These are phyloP conservation scores for Larix sibirica DNA, from an alignment of 83 land plant species.

Conservation along the genomic window DNA sequence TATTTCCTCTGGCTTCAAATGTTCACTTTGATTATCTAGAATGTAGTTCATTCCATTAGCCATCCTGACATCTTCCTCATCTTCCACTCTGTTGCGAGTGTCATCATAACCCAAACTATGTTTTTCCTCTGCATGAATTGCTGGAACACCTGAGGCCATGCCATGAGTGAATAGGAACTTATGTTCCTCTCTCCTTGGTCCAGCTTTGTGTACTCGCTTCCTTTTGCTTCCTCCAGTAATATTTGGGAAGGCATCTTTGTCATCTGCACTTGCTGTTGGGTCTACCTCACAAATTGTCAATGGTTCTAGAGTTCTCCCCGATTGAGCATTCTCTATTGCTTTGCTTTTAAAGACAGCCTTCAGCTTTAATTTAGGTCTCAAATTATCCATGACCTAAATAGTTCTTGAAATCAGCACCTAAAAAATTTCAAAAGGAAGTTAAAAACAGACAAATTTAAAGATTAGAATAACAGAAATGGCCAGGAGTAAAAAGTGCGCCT, in stretches of 20 bases:
- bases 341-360: slow-evolving; percentile 1
- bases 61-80: not conserved
- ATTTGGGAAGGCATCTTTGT: slow-evolving; percentile 1
- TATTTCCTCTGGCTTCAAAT: not conserved
- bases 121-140: slow-evolving; percentile 4
- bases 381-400: slow-evolving; percentile 8
- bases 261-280: not conserved
- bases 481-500: too few species aligned
- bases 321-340: not conserved
- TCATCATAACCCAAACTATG: not conserved
- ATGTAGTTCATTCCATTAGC: not conserved
- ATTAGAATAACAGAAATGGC: too few species aligned
- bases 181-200: not conserved
- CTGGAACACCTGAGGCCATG: not conserved
- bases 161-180: not conserved
- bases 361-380: slow-evolving; percentile 13
- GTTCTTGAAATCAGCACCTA: too few species aligned
- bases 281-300: not conserved
- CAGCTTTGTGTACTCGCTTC: slow-evolving; percentile 1
- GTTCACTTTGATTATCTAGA: not conserved
- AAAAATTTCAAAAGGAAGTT: too few species aligned
- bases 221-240: not conserved
- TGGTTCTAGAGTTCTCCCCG: not conserved
- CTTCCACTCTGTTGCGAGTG: not conserved
- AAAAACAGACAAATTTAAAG: too few species aligned